Conservation (phyloP, 1,139 yeast species). For the Suhomyces choctaworum region DNA sequence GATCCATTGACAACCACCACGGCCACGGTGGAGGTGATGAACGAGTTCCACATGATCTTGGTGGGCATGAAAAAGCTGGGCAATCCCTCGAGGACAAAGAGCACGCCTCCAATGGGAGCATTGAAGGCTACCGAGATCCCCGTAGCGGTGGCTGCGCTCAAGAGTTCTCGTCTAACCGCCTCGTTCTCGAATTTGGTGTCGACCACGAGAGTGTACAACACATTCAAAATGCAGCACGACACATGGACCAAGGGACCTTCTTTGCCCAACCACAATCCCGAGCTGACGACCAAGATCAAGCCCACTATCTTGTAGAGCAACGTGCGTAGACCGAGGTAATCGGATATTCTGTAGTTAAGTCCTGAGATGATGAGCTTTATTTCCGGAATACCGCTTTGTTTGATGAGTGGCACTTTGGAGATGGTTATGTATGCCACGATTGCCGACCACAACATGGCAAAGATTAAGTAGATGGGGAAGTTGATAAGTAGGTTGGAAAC, state of each 20-base stretch:
- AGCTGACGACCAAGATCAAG: constrained; percentile 64
- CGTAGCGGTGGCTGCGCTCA: constrained; percentile 87
- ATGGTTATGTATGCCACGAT: constrained; percentile 35
- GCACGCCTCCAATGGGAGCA: constrained; percentile 92
- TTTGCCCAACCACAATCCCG: constrained; percentile 88
- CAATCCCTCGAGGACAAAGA: constrained; percentile 77
- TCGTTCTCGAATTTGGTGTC: constrained; percentile 48
- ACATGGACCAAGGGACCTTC: constrained; percentile 95
- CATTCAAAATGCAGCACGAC: constrained; percentile 60
- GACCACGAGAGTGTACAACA: constrained; percentile 33
- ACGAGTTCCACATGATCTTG: constrained; percentile 76
- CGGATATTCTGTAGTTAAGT: constrained; percentile 40
- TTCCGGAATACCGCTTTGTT: constrained; percentile 72
- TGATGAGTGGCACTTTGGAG: constrained; percentile 44
- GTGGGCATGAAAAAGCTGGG: constrained; percentile 64
- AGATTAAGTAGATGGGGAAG: constrained; percentile 38
- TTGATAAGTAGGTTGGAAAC: constrained; percentile 28
- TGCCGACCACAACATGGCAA: constrained; percentile 29
- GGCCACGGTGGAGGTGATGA: constrained; percentile 73
- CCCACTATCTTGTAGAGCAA: constrained; percentile 54
- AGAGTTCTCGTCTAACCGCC: constrained; percentile 59
- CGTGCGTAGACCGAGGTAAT: constrained; percentile 49
- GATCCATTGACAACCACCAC: constrained; percentile 62
- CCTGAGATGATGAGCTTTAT: constrained; percentile 66
- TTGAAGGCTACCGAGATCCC: constrained; percentile 94